Evolutionary conservation across 2,329 filamentous ascomycete species (phyloP).

Genomic region (Apiospora rasikravindrae): DNA sequence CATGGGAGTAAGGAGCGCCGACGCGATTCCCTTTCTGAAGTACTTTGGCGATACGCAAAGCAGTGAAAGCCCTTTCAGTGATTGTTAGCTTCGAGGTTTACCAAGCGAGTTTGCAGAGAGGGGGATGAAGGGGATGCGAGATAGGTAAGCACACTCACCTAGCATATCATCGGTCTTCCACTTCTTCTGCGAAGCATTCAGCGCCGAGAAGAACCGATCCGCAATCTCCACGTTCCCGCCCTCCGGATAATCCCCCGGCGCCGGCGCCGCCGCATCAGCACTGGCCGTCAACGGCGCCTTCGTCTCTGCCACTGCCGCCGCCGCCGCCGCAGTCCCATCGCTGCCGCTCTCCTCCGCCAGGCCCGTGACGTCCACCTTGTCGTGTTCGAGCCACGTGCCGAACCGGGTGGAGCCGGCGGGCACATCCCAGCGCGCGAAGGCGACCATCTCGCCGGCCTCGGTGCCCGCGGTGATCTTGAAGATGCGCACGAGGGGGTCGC

Average conservation of each 20-base stretch:
- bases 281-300: constrained; percentile 10
- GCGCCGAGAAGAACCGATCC: constrained; percentile 35
- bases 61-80: constrained; percentile 40
- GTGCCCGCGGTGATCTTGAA: constrained; percentile 40
- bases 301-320: not conserved
- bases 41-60: constrained; percentile 42
- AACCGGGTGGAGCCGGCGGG: constrained; percentile 35
- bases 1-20: constrained; percentile 40
- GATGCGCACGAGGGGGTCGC: constrained; percentile 34
- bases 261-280: constrained; percentile 23
- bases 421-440: constrained; percentile 42
- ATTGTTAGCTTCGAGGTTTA: not conserved
- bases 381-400: constrained; percentile 27
- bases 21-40: constrained; percentile 42
- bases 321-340: constrained; percentile 22
- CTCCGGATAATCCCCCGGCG: constrained; percentile 32
- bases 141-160: constrained; percentile 33
- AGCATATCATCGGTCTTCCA: constrained; percentile 40
- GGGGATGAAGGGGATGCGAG: not conserved
- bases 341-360: constrained; percentile 18
- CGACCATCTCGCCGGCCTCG: constrained; percentile 34
- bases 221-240: constrained; percentile 38
- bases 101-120: not conserved
- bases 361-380: constrained; percentile 25
- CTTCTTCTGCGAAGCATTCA: constrained; percentile 35